A percentile compares a stretch with the other conserved stretches of the same genome.
These are phyloP conservation scores for Bathelium albidoporum DNA, from an alignment of 495 filamentous ascomycete genomes.

Conservation along the genomic window DNA sequence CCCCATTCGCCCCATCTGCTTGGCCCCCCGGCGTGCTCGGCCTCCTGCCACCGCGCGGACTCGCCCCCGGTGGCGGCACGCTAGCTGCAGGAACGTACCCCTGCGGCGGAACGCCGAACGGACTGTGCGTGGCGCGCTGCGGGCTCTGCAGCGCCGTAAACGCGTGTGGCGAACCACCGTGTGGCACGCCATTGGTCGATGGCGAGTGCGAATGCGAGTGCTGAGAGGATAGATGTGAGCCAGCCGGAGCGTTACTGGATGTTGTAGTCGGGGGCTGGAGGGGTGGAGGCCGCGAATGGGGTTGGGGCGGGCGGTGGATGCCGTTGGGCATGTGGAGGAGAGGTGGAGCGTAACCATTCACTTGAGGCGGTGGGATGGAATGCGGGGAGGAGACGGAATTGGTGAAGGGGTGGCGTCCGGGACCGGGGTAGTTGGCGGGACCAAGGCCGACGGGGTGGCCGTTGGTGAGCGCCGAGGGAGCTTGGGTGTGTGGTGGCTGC, in stretches of 20 bases:
- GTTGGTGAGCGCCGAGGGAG: not conserved
- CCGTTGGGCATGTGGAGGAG: not conserved
- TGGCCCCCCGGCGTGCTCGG: conserved; percentile 7
- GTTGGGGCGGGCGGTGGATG: conserved; percentile 4
- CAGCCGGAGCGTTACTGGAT: not conserved
- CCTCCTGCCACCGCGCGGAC: conserved; percentile 5
- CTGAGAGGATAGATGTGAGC: not conserved
- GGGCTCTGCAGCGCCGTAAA: not conserved
- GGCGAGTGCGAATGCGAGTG: not conserved
- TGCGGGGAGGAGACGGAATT: conserved; percentile 11
- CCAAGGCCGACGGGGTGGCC: not conserved
- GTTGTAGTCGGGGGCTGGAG: not conserved
- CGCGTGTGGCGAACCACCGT: not conserved
- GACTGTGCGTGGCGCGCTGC: not conserved
- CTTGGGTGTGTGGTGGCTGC: not conserved
- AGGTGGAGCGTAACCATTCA: not conserved
- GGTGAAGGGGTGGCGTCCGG: not conserved
- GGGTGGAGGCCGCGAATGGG: not conserved
- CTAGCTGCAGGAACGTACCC: conserved; percentile 1
- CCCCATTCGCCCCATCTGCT: not conserved
- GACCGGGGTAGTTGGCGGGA: not conserved
- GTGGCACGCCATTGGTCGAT: not conserved
- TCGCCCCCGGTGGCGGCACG: not conserved
- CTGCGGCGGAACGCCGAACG: not conserved
- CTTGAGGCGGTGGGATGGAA: conserved; percentile 14